Base-by-base conservation (phyloP, 2,329 filamentous ascomycete species). In the Aspergillus clavatus region DNA sequence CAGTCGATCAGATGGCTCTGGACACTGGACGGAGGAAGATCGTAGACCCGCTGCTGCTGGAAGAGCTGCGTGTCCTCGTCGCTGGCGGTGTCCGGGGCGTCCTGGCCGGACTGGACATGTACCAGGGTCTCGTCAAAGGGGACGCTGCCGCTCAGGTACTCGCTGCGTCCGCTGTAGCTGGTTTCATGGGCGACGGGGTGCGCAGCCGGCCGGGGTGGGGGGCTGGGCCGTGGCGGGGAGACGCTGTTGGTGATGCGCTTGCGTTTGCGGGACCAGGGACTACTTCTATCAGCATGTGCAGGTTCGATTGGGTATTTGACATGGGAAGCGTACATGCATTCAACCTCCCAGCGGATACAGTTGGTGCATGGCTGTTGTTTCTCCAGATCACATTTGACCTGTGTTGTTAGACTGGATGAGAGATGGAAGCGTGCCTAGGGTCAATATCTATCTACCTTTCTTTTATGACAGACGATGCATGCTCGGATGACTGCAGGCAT, bases 381-480 rank as follows among this genome's bases (percentile, higher is more conserved):
- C n/a, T 52, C 55, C 36, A 60, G 47, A 36, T 61, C 53, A 22
- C 58, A 61, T 43, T 52, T 49, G 40, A 60, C 51, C 59, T 61
- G 31, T 11, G 12, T 16, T 8, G 31, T 24, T 8, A 11, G 8
- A 6, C 33, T 64, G 54, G 43, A 61, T 52, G 36, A 55, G 52
- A 18, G 45, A 51, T 60, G 29, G 56, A 53, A n/a, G n/a, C n/a
- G n/a, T n/a, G n/a, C n/a, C n/a, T n/a, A n/a, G n/a, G n/a, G n/a
- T n/a, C n/a, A n/a, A n/a, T n/a, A n/a, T n/a, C n/a, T n/a, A n/a
- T n/a, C n/a, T 28, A 71, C 63, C 58, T 72, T 72, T 51, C 65
- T 67, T 54, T 71, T 72, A 51, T 71, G 68, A 45, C 69, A 70
- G 44, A 69, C 69, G 39, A 71, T 66, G 52, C 68, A 71, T 23